These are phyloP conservation scores for Alternaria burnsii DNA, from an alignment of 2,329 filamentous ascomycete species.

Conservation along the genomic window DNA sequence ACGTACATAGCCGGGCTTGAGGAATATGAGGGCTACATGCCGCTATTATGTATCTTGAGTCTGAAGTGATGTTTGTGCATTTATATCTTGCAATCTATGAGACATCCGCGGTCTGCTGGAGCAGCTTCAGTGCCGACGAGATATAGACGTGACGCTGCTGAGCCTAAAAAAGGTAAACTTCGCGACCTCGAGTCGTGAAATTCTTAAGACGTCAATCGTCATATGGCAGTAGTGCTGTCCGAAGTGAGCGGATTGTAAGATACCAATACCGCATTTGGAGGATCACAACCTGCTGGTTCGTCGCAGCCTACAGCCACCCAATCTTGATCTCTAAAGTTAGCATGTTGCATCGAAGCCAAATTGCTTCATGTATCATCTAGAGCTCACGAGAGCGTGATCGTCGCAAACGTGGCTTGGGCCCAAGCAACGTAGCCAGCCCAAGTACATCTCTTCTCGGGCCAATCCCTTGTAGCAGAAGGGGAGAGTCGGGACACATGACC, in stretches of 20 bases:
- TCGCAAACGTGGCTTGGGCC: background rate
- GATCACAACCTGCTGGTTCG: background rate
- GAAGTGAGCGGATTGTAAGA: background rate
- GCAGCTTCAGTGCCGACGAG: accelerated
- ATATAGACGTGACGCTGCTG: background rate
- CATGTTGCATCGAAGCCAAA: background rate
- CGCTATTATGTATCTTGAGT: background rate
- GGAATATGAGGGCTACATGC: background rate
- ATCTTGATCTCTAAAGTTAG: background rate
- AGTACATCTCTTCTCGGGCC: too few species aligned
- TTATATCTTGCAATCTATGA: background rate
- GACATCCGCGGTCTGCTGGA: background rate
- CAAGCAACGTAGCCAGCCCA: background rate
- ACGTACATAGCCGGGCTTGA: background rate
- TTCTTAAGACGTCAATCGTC: background rate
- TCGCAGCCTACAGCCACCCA: background rate
- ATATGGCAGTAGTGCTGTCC: background rate
- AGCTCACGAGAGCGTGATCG: background rate
- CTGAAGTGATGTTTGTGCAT: background rate
- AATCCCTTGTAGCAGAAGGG: background rate
- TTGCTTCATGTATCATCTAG: background rate
- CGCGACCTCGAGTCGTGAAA: background rate
- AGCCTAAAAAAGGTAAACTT: background rate
- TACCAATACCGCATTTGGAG: background rate
- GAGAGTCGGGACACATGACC: background rate